Conservation (phyloP, 1,284 basidiomycete genomes). For the Coniophora puteana region DNA sequence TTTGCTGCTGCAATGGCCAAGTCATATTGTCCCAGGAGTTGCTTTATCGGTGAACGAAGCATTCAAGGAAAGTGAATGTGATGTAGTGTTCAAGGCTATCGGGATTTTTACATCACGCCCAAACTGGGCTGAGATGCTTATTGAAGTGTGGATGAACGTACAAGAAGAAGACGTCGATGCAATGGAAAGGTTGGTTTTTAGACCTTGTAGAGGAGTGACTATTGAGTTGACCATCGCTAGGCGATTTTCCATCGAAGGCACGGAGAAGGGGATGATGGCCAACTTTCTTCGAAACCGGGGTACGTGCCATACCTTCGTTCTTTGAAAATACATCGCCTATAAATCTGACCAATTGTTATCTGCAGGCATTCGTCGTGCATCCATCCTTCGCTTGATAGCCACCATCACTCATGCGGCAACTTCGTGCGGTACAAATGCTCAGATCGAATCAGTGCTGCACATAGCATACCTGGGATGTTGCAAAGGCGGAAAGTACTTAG, state of each 20-base stretch:
- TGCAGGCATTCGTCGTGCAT: too few species aligned
- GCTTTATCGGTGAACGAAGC: neutral
- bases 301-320: too few species aligned
- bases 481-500: constrained; percentile 2
- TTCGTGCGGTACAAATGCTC: too few species aligned
- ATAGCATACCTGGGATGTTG: constrained; percentile 11
- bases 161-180: constrained; percentile 4
- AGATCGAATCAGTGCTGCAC: neutral
- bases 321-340: too few species aligned
- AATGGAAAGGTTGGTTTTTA: constrained; percentile 1
- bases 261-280: too few species aligned
- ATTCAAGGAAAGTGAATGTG: neutral
- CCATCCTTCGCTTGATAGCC: too few species aligned
- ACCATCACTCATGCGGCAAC: too few species aligned
- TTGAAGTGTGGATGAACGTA: constrained; percentile 2
- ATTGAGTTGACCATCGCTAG: too few species aligned
- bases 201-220: neutral
- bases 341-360: too few species aligned
- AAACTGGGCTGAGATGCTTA: constrained; percentile 1
- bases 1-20: constrained; percentile 5
- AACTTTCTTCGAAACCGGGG: too few species aligned
- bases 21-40: constrained; percentile 13
- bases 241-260: too few species aligned
- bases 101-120: neutral
- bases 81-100: neutral